Base-by-base conservation (phyloP, 176 grass and related monocot genomes). In the Rhipidocladum racemiflorum region DNA sequence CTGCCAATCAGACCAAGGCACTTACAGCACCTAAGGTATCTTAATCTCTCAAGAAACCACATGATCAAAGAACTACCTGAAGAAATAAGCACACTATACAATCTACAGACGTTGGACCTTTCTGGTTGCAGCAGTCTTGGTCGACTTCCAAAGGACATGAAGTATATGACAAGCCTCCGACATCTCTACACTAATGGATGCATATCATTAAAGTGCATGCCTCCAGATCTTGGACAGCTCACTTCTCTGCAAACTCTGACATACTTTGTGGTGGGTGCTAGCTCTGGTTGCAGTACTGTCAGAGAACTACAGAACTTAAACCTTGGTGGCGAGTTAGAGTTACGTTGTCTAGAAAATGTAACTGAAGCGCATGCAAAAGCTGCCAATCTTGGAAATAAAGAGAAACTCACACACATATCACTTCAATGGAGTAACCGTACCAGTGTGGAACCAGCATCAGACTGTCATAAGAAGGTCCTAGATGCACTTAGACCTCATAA, bases 51-150 rank as follows among this genome's bases (percentile, higher is more conserved):
- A 18, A 0, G 0, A 0, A 23, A 9, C 6, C 0, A 0, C 0
- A 0, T 0, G 0, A 71, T 16, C 0, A 3, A 16, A 32, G 38
- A 29, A 9, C 54, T 82, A 36, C 80, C 61, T 9, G 13, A 76
- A 53, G 70, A 75, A 5, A 82, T 72, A 48, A 49, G 68, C 28
- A 36, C 38, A 32, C 0, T 82, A 4, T 82, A 82, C 17, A 61
- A 38, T 72, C 29, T 82, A 20, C 40, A 82, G 10, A 62, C 80
- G 0, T 15, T 82, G 21, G 64, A 75, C 4, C 10, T 84, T 68
- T 24, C 36, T 0, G 0, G 0, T 2, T 76, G 72, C 21, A 0
- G 0, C 0, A 0, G 0, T 0, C 71, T 84, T 59, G 7, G 2
- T 34, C 34, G 0, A 15, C 72, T 84, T 57, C 88, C 88, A 72